Evolutionary conservation across 2,329 filamentous ascomycete species (phyloP).

Genomic region (Aotearoamyces nothofagi): DNA sequence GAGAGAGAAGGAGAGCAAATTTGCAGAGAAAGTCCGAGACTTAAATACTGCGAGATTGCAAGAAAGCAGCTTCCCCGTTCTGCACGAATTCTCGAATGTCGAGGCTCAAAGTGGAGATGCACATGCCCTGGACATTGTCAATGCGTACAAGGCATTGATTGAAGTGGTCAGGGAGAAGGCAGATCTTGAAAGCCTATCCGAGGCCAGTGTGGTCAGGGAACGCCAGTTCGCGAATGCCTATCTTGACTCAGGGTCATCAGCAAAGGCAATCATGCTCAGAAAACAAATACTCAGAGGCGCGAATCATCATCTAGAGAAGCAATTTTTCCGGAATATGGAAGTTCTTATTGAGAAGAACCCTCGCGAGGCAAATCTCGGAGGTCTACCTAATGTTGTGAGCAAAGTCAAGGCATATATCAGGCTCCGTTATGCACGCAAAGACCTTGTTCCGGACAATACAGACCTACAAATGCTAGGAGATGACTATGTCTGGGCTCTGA

Average conservation of each 20-base stretch:
- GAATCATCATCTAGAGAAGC: slow-evolving; percentile 62
- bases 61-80: slow-evolving; percentile 53
- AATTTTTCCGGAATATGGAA: slow-evolving; percentile 69
- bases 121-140: slow-evolving; percentile 58
- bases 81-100: slow-evolving; percentile 61
- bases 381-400: slow-evolving; percentile 73
- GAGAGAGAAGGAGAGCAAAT: slow-evolving; percentile 71
- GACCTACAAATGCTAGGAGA: slow-evolving; percentile 66
- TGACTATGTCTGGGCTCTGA: slow-evolving; percentile 84
- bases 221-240: slow-evolving; percentile 66
- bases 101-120: slow-evolving; percentile 56
- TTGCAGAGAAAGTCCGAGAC: slow-evolving; percentile 63
- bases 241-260: slow-evolving; percentile 52
- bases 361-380: slow-evolving; percentile 76
- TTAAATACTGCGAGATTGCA: slow-evolving; percentile 62
- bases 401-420: slow-evolving; percentile 89
- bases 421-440: slow-evolving; percentile 63
- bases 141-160: slow-evolving; percentile 71
- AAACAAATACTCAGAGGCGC: slow-evolving; percentile 72
- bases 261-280: slow-evolving; percentile 48
- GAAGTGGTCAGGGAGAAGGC: slow-evolving; percentile 62
- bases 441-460: slow-evolving; percentile 67
- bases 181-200: slow-evolving; percentile 39
- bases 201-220: slow-evolving; percentile 53
- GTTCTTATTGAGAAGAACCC: slow-evolving; percentile 67